Evolutionary conservation across 306 rosid genomes (phyloP).

Genomic region (Calophaca sinica): DNA sequence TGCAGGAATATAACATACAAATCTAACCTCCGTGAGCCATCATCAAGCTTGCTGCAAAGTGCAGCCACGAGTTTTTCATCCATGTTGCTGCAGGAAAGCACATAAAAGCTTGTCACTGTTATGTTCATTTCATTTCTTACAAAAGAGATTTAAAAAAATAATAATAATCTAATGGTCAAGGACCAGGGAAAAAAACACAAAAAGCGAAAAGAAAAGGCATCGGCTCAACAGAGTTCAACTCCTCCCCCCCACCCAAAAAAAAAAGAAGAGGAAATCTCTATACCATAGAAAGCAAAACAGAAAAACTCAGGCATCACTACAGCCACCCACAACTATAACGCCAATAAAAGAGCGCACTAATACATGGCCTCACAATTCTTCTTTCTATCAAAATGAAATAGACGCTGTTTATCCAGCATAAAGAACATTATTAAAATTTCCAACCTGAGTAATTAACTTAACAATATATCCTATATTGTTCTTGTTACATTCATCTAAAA

Average conservation of each 20-base stretch:
- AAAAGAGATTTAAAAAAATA: conserved; percentile 9
- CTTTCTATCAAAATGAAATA: conserved; percentile 18
- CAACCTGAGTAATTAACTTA: conserved; percentile 18
- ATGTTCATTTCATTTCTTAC: conserved; percentile 17
- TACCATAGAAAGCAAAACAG: neutral
- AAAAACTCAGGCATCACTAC: conserved; percentile 18
- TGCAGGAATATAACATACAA: conserved; percentile 17
- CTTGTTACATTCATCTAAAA: conserved; percentile 21
- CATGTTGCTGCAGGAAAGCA: conserved; percentile 66
- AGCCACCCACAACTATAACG: neutral
- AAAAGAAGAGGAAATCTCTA: neutral
- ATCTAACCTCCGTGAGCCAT: conserved; percentile 66
- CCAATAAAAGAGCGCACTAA: neutral
- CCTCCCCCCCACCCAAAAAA: neutral
- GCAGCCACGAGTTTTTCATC: conserved; percentile 98
- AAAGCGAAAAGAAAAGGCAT: conserved; percentile 1
- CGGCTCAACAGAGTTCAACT: conserved; percentile 21
- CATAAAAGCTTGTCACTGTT: conserved; percentile 36
- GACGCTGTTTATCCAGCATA: conserved; percentile 12
- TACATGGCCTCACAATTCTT: neutral
- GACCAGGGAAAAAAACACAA: conserved; percentile 4
- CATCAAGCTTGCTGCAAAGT: conserved; percentile 68
- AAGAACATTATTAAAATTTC: conserved; percentile 23
- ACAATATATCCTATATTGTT: conserved; percentile 28
- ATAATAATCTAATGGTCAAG: neutral